These are phyloP conservation scores for Cryptococcus sp. DNA, from an alignment of 1,284 basidiomycete species.

Conservation along the genomic window DNA sequence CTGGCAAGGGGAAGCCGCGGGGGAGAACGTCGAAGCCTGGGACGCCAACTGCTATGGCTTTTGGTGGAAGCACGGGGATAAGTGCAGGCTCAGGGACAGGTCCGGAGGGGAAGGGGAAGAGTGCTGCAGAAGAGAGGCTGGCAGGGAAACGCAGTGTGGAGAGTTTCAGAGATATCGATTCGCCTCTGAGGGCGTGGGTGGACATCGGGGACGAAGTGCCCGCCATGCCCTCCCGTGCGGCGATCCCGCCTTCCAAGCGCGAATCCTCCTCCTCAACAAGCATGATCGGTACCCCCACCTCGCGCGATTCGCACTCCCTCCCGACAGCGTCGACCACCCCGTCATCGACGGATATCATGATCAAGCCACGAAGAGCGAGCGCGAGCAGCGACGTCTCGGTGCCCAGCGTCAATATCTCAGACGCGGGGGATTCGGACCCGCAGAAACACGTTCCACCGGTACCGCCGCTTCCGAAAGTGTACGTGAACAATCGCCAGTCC, in stretches of 20 bases:
- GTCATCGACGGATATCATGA: conserved; percentile 58
- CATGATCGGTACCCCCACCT: conserved; percentile 58
- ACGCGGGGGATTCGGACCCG: conserved; percentile 55
- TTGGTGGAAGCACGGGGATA: conserved; percentile 49
- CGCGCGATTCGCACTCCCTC: conserved; percentile 34
- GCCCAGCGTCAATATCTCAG: conserved; percentile 34
- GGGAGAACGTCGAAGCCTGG: conserved; percentile 62
- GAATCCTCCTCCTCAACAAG: conserved; percentile 87
- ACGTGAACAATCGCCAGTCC: conserved; percentile 50
- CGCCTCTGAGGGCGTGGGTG: conserved; percentile 36
- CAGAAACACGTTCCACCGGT: conserved; percentile 82
- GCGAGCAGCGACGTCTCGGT: conserved; percentile 75
- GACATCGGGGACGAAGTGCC: conserved; percentile 30
- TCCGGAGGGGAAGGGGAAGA: not conserved
- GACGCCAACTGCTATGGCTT: conserved; percentile 55
- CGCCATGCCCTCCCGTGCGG: conserved; percentile 7
- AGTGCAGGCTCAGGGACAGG: no score
- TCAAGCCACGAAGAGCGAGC: conserved; percentile 52
- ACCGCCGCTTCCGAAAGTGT: conserved; percentile 92
- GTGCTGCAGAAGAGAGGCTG: conserved; percentile 54
- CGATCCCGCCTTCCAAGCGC: conserved; percentile 57
- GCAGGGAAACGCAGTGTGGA: conserved; percentile 16
- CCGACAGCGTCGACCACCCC: conserved; percentile 62
- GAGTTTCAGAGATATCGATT: conserved; percentile 22
- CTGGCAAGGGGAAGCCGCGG: conserved; percentile 52